Conservation (phyloP, 1,139 yeast genomes). For the Ashbya aceris region DNA sequence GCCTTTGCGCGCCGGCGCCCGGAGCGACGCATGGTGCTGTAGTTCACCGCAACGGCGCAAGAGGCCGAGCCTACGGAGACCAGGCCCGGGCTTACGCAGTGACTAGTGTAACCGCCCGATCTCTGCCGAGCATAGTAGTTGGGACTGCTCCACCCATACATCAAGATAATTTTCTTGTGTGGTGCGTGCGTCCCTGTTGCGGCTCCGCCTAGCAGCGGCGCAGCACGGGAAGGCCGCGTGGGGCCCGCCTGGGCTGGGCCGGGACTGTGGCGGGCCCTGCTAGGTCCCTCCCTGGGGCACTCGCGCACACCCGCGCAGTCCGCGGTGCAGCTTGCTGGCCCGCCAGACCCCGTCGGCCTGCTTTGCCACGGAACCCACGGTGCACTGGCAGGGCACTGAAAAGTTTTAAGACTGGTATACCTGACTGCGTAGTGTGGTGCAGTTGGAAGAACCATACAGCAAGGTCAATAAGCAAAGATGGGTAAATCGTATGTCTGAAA, state of each 20-base stretch:
- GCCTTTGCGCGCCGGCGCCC: no score
- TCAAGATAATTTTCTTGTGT: background rate
- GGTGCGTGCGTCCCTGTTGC: background rate
- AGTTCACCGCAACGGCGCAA: no score
- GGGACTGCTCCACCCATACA: background rate
- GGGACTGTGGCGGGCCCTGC: no score
- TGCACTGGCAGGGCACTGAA: background rate
- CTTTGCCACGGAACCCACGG: background rate
- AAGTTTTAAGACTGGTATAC: background rate
- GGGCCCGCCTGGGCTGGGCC: no score
- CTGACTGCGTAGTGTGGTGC: no score
- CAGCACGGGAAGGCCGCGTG: no score
- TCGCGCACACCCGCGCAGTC: background rate
- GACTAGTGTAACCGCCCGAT: no score
- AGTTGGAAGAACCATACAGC: constrained; percentile 9
- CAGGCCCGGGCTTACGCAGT: no score
- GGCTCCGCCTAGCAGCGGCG: no score
- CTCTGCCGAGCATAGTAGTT: background rate
- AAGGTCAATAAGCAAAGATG: constrained; percentile 31
- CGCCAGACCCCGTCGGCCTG: constrained; percentile 1
- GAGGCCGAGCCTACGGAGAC: no score
- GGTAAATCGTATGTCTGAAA: constrained; percentile 32
- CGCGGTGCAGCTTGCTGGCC: background rate
- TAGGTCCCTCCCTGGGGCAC: no score
- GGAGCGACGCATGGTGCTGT: no score